phyloP scores from a whole-genome alignment of 257 asterid genomes.

The Orobanche coerulescens region DNA sequence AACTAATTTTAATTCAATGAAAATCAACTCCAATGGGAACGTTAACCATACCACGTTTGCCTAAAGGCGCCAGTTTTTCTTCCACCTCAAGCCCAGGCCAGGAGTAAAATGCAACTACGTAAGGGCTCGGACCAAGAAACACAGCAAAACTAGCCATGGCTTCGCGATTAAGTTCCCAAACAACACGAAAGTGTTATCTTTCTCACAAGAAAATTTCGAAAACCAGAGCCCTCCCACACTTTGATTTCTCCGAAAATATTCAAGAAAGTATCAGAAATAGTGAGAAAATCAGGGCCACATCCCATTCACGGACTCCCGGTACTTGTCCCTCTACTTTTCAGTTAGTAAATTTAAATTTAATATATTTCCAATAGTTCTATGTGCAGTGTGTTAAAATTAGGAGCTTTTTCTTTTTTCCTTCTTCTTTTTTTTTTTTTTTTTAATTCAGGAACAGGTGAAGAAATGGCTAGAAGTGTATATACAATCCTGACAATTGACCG shows the following conservation, averaged over 20 bases:
- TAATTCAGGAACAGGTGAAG: slow-evolving; percentile 34
- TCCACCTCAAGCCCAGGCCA: background rate
- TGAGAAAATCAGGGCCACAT: slow-evolving; percentile 21
- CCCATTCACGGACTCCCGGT: slow-evolving; percentile 30
- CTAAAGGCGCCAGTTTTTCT: too few relatives aligned
- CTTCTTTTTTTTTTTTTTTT: background rate
- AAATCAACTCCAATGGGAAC: too few relatives aligned
- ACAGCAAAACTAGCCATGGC: slow-evolving; percentile 21
- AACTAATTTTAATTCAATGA: too few relatives aligned
- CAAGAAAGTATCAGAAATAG: slow-evolving; percentile 13
- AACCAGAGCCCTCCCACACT: slow-evolving; percentile 27
- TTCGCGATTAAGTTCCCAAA: slow-evolving; percentile 25
- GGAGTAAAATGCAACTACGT: too few relatives aligned
- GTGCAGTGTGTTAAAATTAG: too few relatives aligned
- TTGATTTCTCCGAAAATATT: slow-evolving; percentile 17
- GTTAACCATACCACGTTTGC: too few relatives aligned
- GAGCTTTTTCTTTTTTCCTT: background rate
- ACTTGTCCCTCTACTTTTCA: slow-evolving; percentile 6
- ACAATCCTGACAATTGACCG: slow-evolving; percentile 68
- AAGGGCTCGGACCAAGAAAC: background rate
- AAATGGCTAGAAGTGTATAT: slow-evolving; percentile 49
- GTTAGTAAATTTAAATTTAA: background rate
- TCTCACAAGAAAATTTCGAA: slow-evolving; percentile 7
- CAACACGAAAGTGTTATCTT: slow-evolving; percentile 17
- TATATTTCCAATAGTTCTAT: too few relatives aligned